Evolutionary conservation across 305 asterid genomes (phyloP).

Genomic region (Euphrasia arctica): DNA sequence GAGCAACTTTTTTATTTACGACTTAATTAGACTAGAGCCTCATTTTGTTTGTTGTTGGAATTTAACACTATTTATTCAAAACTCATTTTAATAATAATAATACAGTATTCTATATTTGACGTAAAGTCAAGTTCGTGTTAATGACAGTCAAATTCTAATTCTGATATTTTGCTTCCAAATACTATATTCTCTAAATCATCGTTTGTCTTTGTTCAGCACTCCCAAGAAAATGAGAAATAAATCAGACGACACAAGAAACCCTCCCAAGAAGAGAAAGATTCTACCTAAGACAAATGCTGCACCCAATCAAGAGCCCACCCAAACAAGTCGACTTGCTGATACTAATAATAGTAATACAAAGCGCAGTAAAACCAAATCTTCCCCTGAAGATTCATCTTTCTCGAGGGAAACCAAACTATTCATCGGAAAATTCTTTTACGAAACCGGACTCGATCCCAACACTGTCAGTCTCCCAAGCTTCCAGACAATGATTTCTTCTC

Average conservation of each 20-base stretch:
- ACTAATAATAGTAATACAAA: background rate
- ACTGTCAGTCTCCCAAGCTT: conserved; percentile 41
- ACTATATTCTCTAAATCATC: conserved; percentile 22
- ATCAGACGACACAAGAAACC: conserved; percentile 20
- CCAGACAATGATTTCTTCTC: conserved; percentile 31
- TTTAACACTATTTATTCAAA: background rate
- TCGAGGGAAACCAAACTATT: conserved; percentile 31
- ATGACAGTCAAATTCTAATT: conserved; percentile 29
- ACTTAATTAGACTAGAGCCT: too few relatives aligned
- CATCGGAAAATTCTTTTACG: conserved; percentile 50
- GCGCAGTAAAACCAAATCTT: conserved; percentile 18
- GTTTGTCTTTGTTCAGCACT: conserved; percentile 22
- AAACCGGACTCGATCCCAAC: conserved; percentile 39
- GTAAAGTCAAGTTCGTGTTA: background rate
- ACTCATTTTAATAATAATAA: background rate
- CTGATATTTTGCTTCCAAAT: conserved; percentile 6
- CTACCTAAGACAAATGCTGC: conserved; percentile 16
- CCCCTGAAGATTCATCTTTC: conserved; percentile 18
- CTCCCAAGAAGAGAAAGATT: conserved; percentile 33
- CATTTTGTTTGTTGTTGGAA: background rate
- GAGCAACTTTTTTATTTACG: conserved; percentile 5
- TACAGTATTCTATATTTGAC: background rate
- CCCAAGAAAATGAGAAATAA: conserved; percentile 26
- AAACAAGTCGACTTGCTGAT: conserved; percentile 4
- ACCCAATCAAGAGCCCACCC: conserved; percentile 15